A percentile compares a stretch with the other conserved stretches of the same genome.
phyloP scores from a whole-genome alignment of 352 stramenopile genomes.

The Globisporangium carolinianum region DNA sequence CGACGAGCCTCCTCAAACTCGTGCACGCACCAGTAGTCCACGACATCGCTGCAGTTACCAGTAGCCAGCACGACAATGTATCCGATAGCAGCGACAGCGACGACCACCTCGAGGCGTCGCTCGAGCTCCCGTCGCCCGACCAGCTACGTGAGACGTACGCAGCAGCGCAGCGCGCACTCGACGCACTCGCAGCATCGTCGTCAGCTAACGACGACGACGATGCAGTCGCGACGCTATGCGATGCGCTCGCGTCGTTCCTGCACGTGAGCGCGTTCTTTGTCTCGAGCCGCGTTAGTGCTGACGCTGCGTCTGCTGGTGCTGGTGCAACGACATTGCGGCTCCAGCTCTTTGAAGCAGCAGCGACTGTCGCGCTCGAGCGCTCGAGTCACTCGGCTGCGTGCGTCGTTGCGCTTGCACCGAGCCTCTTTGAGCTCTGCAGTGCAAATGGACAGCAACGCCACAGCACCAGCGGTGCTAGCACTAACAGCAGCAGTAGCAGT shows the following conservation, averaged over 20 bases:
- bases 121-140: conserved; percentile 42
- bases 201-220: conserved; percentile 4
- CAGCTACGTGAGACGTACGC: conserved; percentile 21
- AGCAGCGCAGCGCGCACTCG: conserved; percentile 20
- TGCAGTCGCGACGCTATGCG: conserved; percentile 12
- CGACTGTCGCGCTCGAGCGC: conserved; percentile 17
- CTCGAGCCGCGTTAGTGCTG: conserved; percentile 3
- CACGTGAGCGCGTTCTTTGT: conserved; percentile 28
- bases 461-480: too few species aligned
- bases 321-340: conserved; percentile 12
- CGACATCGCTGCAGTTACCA: conserved; percentile 1
- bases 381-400: conserved; percentile 26
- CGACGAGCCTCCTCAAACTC: conserved; percentile 25
- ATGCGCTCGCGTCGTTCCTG: conserved; percentile 17
- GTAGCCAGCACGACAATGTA: not conserved
- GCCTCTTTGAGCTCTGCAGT: conserved; percentile 31
- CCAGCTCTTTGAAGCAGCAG: conserved; percentile 21
- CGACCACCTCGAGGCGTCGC: conserved; percentile 36
- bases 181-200: conserved; percentile 8
- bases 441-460: not conserved
- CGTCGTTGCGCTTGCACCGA: conserved; percentile 35
- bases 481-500: not conserved
- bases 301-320: not conserved
- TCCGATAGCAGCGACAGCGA: conserved; percentile 5
- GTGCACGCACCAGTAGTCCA: conserved; percentile 29